A percentile compares a stretch with the other conserved stretches of the same genome.
Evolutionary conservation across 176 grass and related monocot species (phyloP).

Genomic region (Oryza meyeriana): DNA sequence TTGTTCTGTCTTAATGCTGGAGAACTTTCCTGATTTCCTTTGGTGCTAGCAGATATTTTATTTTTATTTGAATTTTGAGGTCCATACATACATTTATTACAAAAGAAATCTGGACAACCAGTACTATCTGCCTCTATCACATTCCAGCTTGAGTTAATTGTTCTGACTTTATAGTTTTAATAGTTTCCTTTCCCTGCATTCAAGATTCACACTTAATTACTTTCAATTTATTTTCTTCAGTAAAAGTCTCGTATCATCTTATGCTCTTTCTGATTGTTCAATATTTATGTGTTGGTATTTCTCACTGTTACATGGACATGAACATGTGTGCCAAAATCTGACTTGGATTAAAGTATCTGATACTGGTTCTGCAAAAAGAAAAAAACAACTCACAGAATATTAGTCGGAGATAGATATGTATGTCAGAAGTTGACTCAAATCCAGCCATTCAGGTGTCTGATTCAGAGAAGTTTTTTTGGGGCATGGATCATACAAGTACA

Average conservation of each 20-base stretch:
- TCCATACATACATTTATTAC: not conserved
- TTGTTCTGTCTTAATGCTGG: not conserved
- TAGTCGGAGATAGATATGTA: too few relatives aligned
- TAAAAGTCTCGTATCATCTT: not conserved
- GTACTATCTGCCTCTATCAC: not conserved
- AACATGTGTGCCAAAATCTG: too few relatives aligned
- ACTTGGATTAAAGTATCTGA: too few relatives aligned
- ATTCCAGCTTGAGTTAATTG: not conserved
- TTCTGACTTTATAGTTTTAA: not conserved
- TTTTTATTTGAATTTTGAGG: not conserved
- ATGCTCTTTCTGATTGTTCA: not conserved
- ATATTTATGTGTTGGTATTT: not conserved
- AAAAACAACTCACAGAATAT: too few relatives aligned
- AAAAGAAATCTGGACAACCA: not conserved
- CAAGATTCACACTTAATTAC: not conserved
- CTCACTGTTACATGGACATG: not conserved
- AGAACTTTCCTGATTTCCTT: not conserved
- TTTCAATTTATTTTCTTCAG: not conserved
- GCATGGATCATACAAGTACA: too few relatives aligned
- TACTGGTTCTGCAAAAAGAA: too few relatives aligned
- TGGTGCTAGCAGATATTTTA: not conserved
- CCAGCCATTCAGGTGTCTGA: too few relatives aligned
- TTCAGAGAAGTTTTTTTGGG: too few relatives aligned
- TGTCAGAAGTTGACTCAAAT: too few relatives aligned
- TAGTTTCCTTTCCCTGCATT: not conserved